Conservation (phyloP, 768 basidiomycete genomes). For the Mycena galericulata region DNA sequence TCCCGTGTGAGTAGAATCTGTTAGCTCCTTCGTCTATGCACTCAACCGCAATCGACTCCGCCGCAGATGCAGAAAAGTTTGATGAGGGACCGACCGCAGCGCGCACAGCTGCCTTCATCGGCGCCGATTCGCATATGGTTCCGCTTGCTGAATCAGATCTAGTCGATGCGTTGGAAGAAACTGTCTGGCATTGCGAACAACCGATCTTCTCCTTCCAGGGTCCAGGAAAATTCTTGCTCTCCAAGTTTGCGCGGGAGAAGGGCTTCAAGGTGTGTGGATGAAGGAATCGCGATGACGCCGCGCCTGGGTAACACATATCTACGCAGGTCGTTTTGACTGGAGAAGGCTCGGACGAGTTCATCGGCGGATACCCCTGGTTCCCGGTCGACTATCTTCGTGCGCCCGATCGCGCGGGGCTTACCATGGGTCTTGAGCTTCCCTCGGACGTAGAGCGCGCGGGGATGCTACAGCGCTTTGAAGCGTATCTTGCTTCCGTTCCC, state of each 20-base stretch:
- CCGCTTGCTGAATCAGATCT: constrained; percentile 10
- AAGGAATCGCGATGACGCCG: background rate
- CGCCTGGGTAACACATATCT: background rate
- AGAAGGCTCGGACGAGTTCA: constrained; percentile 30
- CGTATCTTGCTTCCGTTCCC: background rate
- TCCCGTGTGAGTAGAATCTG: background rate
- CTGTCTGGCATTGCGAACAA: constrained; percentile 29
- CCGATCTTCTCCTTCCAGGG: constrained; percentile 21
- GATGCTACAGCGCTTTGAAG: constrained; percentile 3
- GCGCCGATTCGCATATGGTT: constrained; percentile 19
- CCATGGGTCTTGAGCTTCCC: constrained; percentile 21
- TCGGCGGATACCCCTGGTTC: constrained; percentile 26
- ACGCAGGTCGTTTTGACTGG: constrained; percentile 23
- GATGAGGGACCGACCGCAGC: constrained; percentile 26
- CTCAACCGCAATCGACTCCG: background rate
- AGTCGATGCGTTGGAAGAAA: constrained; percentile 19
- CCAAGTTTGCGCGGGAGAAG: constrained; percentile 20
- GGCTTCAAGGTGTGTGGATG: constrained; percentile 23
- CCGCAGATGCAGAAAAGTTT: background rate
- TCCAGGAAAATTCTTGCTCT: constrained; percentile 27
- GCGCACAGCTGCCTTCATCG: constrained; percentile 22
- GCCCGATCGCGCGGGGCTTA: constrained; percentile 5
- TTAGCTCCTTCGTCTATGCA: background rate
- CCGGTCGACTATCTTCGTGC: constrained; percentile 23
- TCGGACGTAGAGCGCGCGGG: constrained; percentile 9